Conservation (phyloP, 306 rosid genomes). For the Sophora flavescens region DNA sequence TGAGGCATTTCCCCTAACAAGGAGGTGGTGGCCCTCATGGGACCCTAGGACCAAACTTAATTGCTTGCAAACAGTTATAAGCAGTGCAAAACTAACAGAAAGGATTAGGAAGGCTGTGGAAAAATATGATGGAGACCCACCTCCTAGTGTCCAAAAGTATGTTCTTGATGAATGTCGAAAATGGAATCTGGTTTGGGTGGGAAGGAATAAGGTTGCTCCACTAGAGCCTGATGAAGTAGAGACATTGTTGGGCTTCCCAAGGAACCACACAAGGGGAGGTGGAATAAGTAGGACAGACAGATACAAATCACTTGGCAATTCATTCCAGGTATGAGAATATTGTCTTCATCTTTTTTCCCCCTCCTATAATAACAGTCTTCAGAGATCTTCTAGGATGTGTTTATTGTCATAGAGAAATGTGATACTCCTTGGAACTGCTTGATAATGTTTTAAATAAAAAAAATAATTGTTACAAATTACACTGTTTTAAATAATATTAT, state of each 20-base stretch:
- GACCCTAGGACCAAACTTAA: constrained; percentile 77
- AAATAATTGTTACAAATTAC: no score
- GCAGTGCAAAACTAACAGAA: constrained; percentile 75
- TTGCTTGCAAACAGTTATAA: constrained; percentile 79
- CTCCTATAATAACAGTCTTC: neutral
- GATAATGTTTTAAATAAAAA: neutral
- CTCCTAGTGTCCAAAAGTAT: constrained; percentile 58
- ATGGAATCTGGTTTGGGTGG: constrained; percentile 99
- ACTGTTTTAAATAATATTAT: neutral
- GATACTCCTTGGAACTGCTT: constrained; percentile 4
- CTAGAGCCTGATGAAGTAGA: constrained; percentile 95
- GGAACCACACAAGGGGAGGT: constrained; percentile 96
- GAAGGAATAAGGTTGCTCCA: constrained; percentile 93
- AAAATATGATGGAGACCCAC: constrained; percentile 62
- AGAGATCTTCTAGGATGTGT: neutral
- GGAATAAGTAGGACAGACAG: constrained; percentile 95
- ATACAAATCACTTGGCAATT: constrained; percentile 93
- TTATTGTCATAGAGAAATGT: constrained; percentile 21
- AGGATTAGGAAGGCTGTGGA: constrained; percentile 84
- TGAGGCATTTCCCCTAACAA: constrained; percentile 87
- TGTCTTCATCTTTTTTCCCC: neutral
- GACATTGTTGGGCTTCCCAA: constrained; percentile 86
- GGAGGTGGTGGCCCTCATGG: constrained; percentile 98
- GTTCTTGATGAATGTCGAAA: constrained; percentile 83
- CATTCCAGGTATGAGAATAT: constrained; percentile 79